Conservation (phyloP, 306 rosid species). For the Canavalia ensiformis region DNA sequence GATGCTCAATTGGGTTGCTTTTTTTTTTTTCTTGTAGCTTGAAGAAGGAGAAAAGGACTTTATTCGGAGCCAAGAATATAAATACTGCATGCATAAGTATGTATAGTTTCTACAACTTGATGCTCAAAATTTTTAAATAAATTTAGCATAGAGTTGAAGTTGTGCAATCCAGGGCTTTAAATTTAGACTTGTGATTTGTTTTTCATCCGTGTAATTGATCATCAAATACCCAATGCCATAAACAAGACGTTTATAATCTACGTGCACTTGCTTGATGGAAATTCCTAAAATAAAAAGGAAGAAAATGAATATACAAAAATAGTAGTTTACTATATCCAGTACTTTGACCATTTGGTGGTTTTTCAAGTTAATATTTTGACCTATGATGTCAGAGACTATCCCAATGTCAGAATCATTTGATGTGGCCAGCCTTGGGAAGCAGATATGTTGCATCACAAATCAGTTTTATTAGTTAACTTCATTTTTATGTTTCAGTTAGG, state of each 20-base stretch:
- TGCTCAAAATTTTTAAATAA: constrained; percentile 28
- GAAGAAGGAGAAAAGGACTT: constrained; percentile 97
- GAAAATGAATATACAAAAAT: background rate
- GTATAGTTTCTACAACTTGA: constrained; percentile 46
- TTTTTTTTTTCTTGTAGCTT: constrained; percentile 63
- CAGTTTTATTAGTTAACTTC: constrained; percentile 5
- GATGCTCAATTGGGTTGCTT: constrained; percentile 32
- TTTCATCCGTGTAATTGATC: constrained; percentile 4
- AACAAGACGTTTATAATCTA: background rate
- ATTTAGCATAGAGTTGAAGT: constrained; percentile 15
- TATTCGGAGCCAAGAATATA: constrained; percentile 81
- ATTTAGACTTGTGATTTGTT: background rate
- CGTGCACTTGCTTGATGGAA: background rate
- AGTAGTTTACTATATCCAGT: background rate
- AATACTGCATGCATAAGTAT: constrained; percentile 90
- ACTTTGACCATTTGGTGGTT: background rate
- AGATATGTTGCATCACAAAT: background rate
- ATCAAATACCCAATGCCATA: constrained; percentile 6
- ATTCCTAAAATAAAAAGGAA: constrained; percentile 2
- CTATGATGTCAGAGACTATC: background rate
- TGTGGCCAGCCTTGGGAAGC: constrained; percentile 11
- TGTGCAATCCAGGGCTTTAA: constrained; percentile 18
- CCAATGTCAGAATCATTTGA: background rate
- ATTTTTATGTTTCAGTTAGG: background rate
- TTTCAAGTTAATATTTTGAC: background rate